Percentiles rank a stretch among this genome's conserved stretches.
These are phyloP conservation scores for Fistulifera solaris DNA, from an alignment of 108 stramenopile genomes.

Conservation along the genomic window DNA sequence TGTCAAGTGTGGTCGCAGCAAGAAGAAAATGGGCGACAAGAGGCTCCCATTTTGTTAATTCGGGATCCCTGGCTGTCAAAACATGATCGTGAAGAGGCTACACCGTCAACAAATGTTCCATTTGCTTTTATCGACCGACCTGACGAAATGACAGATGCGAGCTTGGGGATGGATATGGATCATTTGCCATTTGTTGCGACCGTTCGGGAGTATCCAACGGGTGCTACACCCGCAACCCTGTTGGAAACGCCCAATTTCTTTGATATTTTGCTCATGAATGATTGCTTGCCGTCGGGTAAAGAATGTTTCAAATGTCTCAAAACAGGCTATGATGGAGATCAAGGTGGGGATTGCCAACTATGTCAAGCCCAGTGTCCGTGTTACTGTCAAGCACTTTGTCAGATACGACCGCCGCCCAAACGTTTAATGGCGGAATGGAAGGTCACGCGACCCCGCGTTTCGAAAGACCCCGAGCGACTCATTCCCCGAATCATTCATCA, in stretches of 20 bases:
- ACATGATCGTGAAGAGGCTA: no score
- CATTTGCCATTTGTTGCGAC: slow-evolving; percentile 1
- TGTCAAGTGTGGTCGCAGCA: no score
- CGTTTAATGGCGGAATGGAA: slow-evolving; percentile 3
- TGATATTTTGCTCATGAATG: slow-evolving; percentile 2
- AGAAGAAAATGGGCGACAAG: no score
- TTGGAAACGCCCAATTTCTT: slow-evolving; percentile 11
- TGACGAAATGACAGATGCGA: no score
- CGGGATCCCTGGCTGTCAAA: no score
- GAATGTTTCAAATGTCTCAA: slow-evolving; percentile 6
- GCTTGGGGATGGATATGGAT: neutral
- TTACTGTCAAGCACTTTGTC: slow-evolving; percentile 5
- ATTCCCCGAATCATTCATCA: slow-evolving; percentile 59
- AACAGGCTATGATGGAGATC: neutral
- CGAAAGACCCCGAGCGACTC: slow-evolving; percentile 8
- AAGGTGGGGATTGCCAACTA: neutral
- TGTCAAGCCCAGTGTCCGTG: slow-evolving; percentile 1
- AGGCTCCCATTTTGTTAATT: no score
- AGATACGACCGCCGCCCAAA: slow-evolving; percentile 8
- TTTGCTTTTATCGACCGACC: no score
- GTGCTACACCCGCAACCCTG: neutral
- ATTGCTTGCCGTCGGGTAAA: neutral
- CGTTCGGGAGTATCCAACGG: neutral
- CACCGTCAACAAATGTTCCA: no score
- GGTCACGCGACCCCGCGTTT: neutral